Percentiles rank a stretch among this genome's conserved stretches.
Conservation (phyloP, 2,329 filamentous ascomycete species). For the Trichophyton equinum region DNA sequence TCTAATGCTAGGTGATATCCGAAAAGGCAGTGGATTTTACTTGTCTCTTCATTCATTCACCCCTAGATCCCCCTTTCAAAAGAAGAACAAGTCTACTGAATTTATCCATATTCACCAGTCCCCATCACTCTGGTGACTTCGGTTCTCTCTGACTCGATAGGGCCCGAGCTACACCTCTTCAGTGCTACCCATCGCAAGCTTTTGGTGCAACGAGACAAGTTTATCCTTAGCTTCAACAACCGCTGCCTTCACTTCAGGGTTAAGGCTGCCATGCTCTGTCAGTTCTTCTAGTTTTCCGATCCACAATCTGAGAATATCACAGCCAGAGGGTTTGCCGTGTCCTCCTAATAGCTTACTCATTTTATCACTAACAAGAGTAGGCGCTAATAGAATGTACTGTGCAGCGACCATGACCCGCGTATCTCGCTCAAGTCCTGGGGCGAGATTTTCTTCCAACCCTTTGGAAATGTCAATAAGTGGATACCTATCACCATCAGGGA, state of each 20-base stretch:
- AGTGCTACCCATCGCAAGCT: neutral
- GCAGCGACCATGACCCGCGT: constrained; percentile 6
- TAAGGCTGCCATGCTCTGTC: neutral
- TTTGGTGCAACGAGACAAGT: neutral
- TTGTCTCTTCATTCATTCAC: too few species aligned
- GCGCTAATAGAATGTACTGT: neutral
- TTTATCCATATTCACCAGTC: too few species aligned
- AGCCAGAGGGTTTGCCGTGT: neutral
- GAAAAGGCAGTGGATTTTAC: too few species aligned
- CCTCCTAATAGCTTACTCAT: neutral
- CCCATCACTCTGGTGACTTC: too few species aligned
- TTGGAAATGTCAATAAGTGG: neutral
- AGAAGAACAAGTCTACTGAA: too few species aligned
- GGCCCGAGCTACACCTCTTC: neutral
- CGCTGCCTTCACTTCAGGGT: neutral
- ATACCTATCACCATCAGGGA: neutral
- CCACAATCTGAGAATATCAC: neutral
- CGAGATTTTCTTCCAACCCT: neutral
- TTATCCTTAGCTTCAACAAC: neutral
- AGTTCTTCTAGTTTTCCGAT: neutral
- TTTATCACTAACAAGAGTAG: neutral
- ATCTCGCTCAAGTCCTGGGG: neutral
- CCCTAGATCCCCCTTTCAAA: too few species aligned
- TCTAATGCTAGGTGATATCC: too few species aligned
- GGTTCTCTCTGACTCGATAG: too few species aligned